These are phyloP conservation scores for Trametes sp. DNA, from an alignment of 1,284 basidiomycete genomes.

Conservation along the genomic window DNA sequence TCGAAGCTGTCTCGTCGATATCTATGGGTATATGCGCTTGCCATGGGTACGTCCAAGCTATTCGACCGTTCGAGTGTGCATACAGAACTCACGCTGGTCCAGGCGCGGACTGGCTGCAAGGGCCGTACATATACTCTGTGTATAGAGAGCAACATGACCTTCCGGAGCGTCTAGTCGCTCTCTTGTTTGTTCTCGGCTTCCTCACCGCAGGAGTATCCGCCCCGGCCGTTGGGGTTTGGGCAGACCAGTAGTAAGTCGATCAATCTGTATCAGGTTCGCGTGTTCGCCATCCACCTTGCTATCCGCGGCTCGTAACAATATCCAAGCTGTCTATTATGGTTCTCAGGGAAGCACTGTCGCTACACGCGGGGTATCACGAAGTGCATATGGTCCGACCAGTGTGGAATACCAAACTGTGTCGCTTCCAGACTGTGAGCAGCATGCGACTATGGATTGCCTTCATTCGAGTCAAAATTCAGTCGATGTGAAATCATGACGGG, in stretches of 20 bases:
- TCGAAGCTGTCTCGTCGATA: slow-evolving; percentile 61
- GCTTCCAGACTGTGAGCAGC: no score
- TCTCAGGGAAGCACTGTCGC: no score
- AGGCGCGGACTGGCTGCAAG: slow-evolving; percentile 84
- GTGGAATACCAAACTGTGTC: no score
- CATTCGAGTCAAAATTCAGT: no score
- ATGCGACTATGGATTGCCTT: no score
- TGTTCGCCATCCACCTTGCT: no score
- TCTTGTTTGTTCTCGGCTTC: slow-evolving; percentile 78
- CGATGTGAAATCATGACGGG: no score
- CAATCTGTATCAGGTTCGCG: not conserved
- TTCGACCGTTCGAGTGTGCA: no score
- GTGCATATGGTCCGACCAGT: no score
- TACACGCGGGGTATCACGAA: no score
- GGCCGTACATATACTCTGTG: slow-evolving; percentile 76
- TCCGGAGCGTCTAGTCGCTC: slow-evolving; percentile 67
- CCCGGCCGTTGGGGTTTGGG: slow-evolving; percentile 77
- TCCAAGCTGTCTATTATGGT: no score
- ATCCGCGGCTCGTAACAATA: no score
- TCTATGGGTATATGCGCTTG: slow-evolving; percentile 71
- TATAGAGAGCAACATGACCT: slow-evolving; percentile 74
- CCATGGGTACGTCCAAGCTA: slow-evolving; percentile 61
- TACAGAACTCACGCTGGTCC: slow-evolving; percentile 12
- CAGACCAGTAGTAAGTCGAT: slow-evolving; percentile 70
- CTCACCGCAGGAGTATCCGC: slow-evolving; percentile 71